These are phyloP conservation scores for Dendrobium officinale DNA, from an alignment of 106 monocot genomes.

Conservation along the genomic window DNA sequence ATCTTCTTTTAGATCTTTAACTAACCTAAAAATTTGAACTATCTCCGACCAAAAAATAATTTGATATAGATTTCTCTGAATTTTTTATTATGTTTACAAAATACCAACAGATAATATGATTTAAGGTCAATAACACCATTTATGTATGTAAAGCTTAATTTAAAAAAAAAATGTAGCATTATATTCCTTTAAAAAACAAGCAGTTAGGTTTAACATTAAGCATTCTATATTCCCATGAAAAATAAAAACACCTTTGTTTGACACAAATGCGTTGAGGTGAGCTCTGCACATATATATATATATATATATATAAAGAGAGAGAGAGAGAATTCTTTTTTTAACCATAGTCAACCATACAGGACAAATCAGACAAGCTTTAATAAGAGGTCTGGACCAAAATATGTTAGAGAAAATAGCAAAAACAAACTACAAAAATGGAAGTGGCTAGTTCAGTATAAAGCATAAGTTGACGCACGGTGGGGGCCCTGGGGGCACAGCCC, in stretches of 20 bases:
- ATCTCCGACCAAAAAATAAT: no score
- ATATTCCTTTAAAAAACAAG: not conserved
- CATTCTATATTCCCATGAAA: not conserved
- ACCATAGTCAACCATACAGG: not conserved
- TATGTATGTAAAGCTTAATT: not conserved
- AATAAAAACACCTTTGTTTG: not conserved
- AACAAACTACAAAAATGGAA: not conserved
- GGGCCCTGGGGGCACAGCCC: no score
- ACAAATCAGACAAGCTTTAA: not conserved
- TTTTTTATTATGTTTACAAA: no score
- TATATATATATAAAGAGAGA: no score
- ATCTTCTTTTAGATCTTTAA: no score
- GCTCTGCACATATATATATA: no score
- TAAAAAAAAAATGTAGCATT: not conserved
- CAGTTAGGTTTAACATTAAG: not conserved
- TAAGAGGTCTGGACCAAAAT: not conserved
- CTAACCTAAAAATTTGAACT: no score
- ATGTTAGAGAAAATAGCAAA: not conserved
- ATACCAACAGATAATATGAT: not conserved
- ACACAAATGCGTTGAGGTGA: not conserved
- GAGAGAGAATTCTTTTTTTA: not conserved
- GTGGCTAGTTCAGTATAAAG: not conserved
- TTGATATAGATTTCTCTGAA: no score
- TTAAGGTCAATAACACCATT: not conserved
- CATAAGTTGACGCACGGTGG: no score